Percentiles rank a stretch among this genome's conserved stretches.
phyloP scores from a whole-genome alignment of 2,329 filamentous ascomycete species.

The Botrytis medusae region DNA sequence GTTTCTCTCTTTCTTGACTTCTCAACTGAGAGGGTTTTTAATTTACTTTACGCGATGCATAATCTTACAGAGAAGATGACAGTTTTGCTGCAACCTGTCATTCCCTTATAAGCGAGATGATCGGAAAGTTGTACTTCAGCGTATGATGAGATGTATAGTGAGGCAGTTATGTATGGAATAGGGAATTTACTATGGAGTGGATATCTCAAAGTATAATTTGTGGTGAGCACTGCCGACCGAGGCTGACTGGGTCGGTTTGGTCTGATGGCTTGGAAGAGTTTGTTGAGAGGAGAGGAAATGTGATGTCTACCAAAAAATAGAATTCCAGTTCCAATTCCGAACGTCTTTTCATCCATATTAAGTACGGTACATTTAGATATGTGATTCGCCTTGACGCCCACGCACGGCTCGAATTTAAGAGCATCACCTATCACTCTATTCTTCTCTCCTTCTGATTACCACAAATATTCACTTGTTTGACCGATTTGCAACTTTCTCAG shows the following conservation, averaged over 20 bases:
- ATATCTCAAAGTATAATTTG: not conserved
- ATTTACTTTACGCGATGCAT: not conserved
- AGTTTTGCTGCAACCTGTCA: not conserved
- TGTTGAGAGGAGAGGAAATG: not conserved
- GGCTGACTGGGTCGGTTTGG: not conserved
- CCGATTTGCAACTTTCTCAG: not conserved
- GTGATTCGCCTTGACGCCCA: not conserved
- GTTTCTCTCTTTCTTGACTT: not conserved
- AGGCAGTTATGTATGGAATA: not conserved
- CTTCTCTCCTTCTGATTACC: too few species aligned
- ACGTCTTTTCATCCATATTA: not conserved
- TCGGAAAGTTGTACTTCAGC: not conserved
- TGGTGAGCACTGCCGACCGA: not conserved
- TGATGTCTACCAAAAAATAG: not conserved
- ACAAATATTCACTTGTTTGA: not conserved
- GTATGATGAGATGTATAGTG: not conserved
- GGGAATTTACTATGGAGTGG: too few species aligned
- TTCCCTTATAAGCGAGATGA: not conserved
- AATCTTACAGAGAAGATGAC: fast-evolving
- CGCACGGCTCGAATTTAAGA: not conserved
- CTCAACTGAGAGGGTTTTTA: not conserved
- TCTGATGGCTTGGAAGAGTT: not conserved
- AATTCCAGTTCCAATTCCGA: not conserved
- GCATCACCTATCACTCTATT: not conserved
- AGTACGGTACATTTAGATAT: not conserved